Percentiles rank a stretch among this genome's conserved stretches.
Evolutionary conservation across 2,329 filamentous ascomycete genomes (phyloP).

Genomic region (Diplodia seriata): DNA sequence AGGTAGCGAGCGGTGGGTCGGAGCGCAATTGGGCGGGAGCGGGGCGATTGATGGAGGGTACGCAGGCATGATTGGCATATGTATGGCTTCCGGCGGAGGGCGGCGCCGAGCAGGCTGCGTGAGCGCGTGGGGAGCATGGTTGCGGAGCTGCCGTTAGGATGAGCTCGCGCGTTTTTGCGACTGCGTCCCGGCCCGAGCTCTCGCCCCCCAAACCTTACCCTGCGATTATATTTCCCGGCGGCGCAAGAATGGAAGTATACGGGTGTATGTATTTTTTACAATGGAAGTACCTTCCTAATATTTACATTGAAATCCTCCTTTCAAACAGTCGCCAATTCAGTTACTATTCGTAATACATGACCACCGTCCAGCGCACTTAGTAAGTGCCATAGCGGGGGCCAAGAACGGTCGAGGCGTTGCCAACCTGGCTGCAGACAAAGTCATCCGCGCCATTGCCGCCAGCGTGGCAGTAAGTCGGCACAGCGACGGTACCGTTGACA

Average conservation of each 20-base stretch:
- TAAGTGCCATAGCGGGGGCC: not conserved
- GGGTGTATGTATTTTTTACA: too few species aligned
- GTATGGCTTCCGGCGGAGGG: slow-evolving; percentile 7
- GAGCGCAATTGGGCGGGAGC: not conserved
- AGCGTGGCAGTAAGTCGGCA: slow-evolving; percentile 22
- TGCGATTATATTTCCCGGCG: not conserved
- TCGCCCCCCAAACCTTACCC: not conserved
- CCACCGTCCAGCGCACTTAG: not conserved
- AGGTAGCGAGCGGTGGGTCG: slow-evolving; percentile 2
- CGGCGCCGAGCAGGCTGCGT: slow-evolving; percentile 9
- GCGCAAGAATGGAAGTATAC: too few species aligned
- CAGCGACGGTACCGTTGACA: slow-evolving; percentile 4
- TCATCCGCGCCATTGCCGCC: slow-evolving; percentile 25
- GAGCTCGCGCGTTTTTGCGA: slow-evolving; percentile 21
- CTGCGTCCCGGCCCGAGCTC: not conserved
- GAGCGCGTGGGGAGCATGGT: slow-evolving; percentile 26
- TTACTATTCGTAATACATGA: not conserved
- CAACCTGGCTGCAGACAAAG: slow-evolving; percentile 22
- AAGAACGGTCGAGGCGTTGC: not conserved
- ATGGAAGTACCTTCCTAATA: too few species aligned
- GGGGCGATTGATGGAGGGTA: not conserved
- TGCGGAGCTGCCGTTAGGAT: slow-evolving; percentile 2
- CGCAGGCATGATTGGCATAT: slow-evolving; percentile 30
- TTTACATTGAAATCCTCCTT: too few species aligned
- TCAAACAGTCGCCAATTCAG: too few species aligned